phyloP scores from a whole-genome alignment of 495 filamentous ascomycete species.

The Xylaria flabelliformis region DNA sequence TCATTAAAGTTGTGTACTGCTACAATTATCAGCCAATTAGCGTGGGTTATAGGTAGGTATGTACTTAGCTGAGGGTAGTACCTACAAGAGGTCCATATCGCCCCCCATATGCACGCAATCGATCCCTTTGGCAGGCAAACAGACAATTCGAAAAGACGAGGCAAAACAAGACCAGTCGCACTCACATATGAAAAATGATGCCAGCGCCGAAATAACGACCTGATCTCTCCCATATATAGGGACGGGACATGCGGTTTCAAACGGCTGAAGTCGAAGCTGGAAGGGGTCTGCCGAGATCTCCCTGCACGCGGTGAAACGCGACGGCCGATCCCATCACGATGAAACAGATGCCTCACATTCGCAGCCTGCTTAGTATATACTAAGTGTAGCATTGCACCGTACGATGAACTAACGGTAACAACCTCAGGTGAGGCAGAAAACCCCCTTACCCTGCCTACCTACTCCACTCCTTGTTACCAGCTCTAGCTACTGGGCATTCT shows the following conservation, averaged over 20 bases:
- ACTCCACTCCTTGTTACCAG: background rate
- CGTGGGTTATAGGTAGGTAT: background rate
- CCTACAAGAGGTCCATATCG: too few species aligned
- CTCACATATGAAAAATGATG: background rate
- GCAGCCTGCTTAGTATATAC: background rate
- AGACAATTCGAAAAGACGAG: background rate
- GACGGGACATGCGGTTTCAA: background rate
- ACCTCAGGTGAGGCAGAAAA: slow-evolving; percentile 3
- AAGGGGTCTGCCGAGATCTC: slow-evolving; percentile 12
- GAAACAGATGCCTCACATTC: slow-evolving; percentile 13
- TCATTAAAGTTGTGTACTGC: background rate
- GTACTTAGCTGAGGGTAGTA: background rate
- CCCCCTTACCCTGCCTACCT: background rate
- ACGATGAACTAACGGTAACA: background rate
- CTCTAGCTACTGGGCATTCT: background rate
- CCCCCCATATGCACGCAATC: background rate
- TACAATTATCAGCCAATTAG: background rate
- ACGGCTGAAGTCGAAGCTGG: background rate
- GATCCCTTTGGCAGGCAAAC: background rate
- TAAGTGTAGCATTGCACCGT: background rate
- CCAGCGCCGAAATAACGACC: too few species aligned
- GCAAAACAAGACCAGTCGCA: background rate
- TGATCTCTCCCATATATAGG: background rate
- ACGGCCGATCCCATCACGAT: slow-evolving; percentile 9
- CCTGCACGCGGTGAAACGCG: slow-evolving; percentile 14